Evolutionary conservation across 805 yeast species (phyloP).

Genomic region (Candida adriatica): DNA sequence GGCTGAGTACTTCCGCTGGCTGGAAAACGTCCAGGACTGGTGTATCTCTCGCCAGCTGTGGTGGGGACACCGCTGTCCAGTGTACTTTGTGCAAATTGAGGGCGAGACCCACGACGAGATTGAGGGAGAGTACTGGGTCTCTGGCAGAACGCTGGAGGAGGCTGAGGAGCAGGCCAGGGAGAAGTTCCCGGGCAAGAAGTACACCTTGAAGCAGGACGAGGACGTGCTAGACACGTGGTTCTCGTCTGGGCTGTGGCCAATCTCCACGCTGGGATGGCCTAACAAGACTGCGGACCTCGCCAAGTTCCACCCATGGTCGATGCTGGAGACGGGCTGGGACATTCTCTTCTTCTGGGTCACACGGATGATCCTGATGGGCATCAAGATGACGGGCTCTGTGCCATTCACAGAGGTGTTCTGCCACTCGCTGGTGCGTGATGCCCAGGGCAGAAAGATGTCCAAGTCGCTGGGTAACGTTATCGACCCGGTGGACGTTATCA

Average conservation of each 20-base stretch:
- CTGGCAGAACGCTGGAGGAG: slow-evolving; percentile 79
- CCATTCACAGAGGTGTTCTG: slow-evolving; percentile 98
- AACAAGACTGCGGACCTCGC: slow-evolving; percentile 64
- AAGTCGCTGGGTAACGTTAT: slow-evolving; percentile 94
- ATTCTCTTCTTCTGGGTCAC: slow-evolving; percentile 98
- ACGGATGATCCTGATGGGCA: slow-evolving; percentile 88
- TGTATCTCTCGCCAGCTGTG: slow-evolving; percentile 91
- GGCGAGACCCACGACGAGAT: slow-evolving; percentile 51
- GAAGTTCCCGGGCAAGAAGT: slow-evolving; percentile 64
- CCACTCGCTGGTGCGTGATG: slow-evolving; percentile 97
- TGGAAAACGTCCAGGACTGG: slow-evolving; percentile 97
- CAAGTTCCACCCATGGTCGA: slow-evolving; percentile 79
- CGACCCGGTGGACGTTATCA: slow-evolving; percentile 91
- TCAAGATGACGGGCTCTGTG: slow-evolving; percentile 82
- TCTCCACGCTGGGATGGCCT: slow-evolving; percentile 97
- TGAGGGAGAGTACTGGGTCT: slow-evolving; percentile 80
- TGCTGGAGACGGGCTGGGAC: slow-evolving; percentile 99
- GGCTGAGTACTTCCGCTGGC: slow-evolving; percentile 91
- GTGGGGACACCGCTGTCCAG: slow-evolving; percentile 99
- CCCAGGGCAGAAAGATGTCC: slow-evolving; percentile 99
- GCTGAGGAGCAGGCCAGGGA: slow-evolving; percentile 75
- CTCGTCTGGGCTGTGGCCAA: slow-evolving; percentile 97
- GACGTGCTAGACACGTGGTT: slow-evolving; percentile 99
- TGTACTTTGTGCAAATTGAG: slow-evolving; percentile 77
- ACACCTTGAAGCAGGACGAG: slow-evolving; percentile 83